Conservation (phyloP, 768 basidiomycete species). For the Russula abietina region DNA sequence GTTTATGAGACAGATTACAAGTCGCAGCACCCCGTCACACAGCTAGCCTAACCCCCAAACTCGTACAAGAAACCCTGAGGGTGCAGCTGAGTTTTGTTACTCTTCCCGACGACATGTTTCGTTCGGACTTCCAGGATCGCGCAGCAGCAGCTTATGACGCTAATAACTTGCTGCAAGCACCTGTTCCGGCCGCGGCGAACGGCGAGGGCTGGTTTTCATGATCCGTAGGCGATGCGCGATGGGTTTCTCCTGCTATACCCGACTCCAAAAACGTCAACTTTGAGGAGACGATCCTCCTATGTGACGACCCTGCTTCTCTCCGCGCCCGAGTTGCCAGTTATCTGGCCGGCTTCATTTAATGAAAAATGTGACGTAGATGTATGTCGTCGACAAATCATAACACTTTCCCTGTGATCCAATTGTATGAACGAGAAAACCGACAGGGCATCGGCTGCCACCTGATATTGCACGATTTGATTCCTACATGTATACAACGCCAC, state of each 20-base stretch:
- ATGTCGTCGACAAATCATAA: not conserved
- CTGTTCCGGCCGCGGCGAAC: slow-evolving; percentile 5
- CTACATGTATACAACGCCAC: not conserved
- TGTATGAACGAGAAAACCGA: not conserved
- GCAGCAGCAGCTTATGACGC: slow-evolving; percentile 9
- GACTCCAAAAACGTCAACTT: not conserved
- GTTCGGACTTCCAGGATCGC: slow-evolving; percentile 7
- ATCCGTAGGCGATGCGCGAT: not conserved
- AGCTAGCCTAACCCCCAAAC: not conserved
- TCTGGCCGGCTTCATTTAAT: not conserved
- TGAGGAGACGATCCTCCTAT: slow-evolving; percentile 9
- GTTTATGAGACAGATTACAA: not conserved
- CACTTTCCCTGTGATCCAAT: not conserved
- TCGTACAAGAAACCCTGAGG: not conserved
- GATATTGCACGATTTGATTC: slow-evolving; percentile 7
- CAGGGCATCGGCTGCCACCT: not conserved
- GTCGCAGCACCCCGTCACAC: not conserved
- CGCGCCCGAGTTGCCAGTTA: not conserved
- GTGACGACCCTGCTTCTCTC: not conserved
- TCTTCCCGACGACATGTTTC: not conserved
- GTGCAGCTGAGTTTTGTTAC: not conserved
- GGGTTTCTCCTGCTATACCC: not conserved
- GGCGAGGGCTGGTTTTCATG: not conserved
- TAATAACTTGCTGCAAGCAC: slow-evolving; percentile 3
- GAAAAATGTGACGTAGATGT: slow-evolving; percentile 5